Evolutionary conservation across 2,329 filamentous ascomycete species (phyloP), one percentile per base, ranked within the genome.

Genomic region (Trichoderma sp.): DNA sequence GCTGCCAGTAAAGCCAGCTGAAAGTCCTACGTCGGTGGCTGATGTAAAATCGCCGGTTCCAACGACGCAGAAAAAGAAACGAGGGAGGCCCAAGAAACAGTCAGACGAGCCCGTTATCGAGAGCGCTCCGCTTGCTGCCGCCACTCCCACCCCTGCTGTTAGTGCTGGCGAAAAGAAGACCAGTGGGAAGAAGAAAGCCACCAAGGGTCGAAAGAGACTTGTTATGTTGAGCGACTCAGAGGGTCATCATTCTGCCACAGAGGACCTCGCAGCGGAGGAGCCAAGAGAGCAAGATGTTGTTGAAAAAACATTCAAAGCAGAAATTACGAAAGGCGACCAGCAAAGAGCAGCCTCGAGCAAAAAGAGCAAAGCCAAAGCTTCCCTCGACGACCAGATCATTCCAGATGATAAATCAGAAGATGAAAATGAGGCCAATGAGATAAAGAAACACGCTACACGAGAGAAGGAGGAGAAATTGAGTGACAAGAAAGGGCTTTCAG

Each of bases 81-180:
- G 83, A 61, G 83, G 83, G 4, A 77, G 83, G 24, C 82, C 83
- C 19, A 80, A 77, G 69, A 84, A 84, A 68, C 71, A 58, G 49
- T 61, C 62, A 19, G 33, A 29, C 37, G 55, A 53, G 21, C 27
- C 27, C 27, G 24, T 16, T 67, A 19, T 59, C 31, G 61, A 65
- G 3, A 21, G 74, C 2, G 76, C 76, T 29, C 75, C 75, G 53
- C 66, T 49, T 60, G 16, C 68, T 47, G 37, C 63, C 24, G 31
- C 49, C 5, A 60, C 49, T 49, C 24, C 49, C 53, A 37, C 29
- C 59, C 43, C 55, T 59, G 33, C 24, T 19, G 24, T 14, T 37
- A 19, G 24, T 14, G 6, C 6, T 43, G 4, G 27, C 27, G 40
- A 13, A n/a, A 43, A n/a, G 40, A 43, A 43, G 19, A 10, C 47